Evolutionary conservation across 805 yeast genomes (phyloP).

Genomic region (Candida yuanshanica): DNA sequence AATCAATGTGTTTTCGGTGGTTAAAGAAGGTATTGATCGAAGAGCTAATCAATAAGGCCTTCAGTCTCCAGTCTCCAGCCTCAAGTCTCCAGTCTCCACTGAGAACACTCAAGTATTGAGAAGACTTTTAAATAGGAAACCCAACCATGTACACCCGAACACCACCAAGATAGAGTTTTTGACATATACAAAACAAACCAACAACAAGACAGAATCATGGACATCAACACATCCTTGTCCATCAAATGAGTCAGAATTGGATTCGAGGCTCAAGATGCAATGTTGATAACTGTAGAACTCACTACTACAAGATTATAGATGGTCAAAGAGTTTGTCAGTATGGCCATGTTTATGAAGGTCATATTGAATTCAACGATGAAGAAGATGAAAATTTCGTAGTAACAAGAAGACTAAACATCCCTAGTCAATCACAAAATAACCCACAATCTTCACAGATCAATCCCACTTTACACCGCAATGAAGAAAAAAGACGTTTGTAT

Average conservation of each 20-base stretch:
- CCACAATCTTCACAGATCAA: conserved; percentile 28
- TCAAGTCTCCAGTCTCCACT: no score
- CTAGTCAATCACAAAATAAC: conserved; percentile 34
- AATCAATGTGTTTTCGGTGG: no score
- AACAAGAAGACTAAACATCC: conserved; percentile 49
- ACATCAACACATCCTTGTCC: no score
- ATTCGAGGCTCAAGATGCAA: conserved; percentile 83
- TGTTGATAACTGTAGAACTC: conserved; percentile 79
- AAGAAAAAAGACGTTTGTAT: conserved; percentile 27
- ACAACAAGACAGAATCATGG: no score
- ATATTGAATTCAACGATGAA: conserved; percentile 73
- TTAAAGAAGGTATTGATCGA: no score
- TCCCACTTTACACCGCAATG: conserved; percentile 21
- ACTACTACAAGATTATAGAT: conserved; percentile 62
- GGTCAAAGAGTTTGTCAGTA: conserved; percentile 83
- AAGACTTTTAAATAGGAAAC: neutral
- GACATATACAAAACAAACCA: neutral
- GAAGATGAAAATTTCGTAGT: conserved; percentile 54
- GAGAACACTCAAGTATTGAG: no score
- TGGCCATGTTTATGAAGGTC: conserved; percentile 86
- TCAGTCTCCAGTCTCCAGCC: no score
- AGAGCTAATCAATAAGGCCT: no score
- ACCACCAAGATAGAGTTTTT: neutral
- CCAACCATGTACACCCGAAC: neutral
- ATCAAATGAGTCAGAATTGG: conserved; percentile 19